Base-by-base conservation (phyloP, 441 rosid genomes). In the Aquilaria agallochum region DNA sequence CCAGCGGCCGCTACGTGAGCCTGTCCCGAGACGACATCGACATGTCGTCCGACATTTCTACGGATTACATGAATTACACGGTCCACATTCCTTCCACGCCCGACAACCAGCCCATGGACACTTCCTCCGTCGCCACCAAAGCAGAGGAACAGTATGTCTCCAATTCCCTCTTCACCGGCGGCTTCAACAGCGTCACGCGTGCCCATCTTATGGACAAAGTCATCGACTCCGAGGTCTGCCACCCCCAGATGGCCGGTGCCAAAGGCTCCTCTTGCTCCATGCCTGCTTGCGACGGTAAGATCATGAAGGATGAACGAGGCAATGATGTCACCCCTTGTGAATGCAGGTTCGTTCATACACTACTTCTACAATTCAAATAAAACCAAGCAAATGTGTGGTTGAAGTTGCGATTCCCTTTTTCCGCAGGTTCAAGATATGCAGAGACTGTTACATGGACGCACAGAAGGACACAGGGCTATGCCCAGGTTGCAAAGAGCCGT, bases 171-270 rank as follows among this genome's bases (percentile, higher is more conserved):
- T 89, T 89, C 63, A 87, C 95, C 0, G 96, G 98, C 0, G 98
- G 98, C 44, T 92, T 89, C 80, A 89, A 89, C 36, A 92, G 90
- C 68, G 93, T 89, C 27, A 92, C 95, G 2, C 84, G 98, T 0
- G 96, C 96, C 3, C 96, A 92, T 79, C 92, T 87, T 58, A 92
- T 92, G 96, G 98, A 92, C 58, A 92, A 92, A 72, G 96, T 92
- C 59, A 92, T 92, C 9, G 98, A 92, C 1, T 87, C 91, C 5
- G 87, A 92, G 79, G 96, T 87, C 5, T 75, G 72, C 32, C 96
- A 92, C 65, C 98, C 96, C 46, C 98, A 92, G 63, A 92, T 89
- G 96, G 89, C 89, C 6, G 95, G 98, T 4, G 73, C 96, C 32
- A 92, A 81, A 71, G 98, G 96, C 4, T 82, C 92, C 46, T 74